phyloP scores from a whole-genome alignment of 202 grass and related monocot genomes.

The Zoysia matrella region DNA sequence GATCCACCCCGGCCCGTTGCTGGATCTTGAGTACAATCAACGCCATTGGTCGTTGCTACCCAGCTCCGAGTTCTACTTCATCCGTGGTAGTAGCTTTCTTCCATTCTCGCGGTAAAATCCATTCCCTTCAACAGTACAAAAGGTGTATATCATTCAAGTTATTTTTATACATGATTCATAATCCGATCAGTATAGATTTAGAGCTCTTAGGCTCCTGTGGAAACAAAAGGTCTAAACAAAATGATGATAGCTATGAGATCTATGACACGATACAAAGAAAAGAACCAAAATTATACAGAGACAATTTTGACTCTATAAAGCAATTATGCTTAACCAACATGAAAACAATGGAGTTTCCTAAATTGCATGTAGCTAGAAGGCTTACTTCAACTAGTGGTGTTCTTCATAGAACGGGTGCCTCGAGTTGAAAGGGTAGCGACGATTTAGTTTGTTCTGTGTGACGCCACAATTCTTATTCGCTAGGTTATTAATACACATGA shows the following conservation, averaged over 20 bases:
- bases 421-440: background rate
- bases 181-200: no score
- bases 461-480: background rate
- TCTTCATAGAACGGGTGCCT: background rate
- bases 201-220: no score
- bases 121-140: background rate
- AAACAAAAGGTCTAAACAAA: no score
- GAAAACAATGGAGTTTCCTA: background rate
- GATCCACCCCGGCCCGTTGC: background rate
- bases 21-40: constrained; percentile 36
- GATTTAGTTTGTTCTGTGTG: background rate
- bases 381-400: background rate
- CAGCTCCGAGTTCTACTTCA: background rate
- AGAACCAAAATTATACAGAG: no score
- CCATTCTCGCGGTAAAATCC: background rate
- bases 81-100: background rate
- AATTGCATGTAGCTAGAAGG: background rate
- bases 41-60: constrained; percentile 4
- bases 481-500: background rate
- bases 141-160: no score
- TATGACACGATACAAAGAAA: no score
- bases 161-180: no score
- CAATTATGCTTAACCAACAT: background rate
- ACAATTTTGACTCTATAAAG: no score
- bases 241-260: no score